Percentiles rank a stretch among this genome's conserved stretches.
Conservation (phyloP, 2,329 filamentous ascomycete genomes). For the Talaromyces pinophilus region DNA sequence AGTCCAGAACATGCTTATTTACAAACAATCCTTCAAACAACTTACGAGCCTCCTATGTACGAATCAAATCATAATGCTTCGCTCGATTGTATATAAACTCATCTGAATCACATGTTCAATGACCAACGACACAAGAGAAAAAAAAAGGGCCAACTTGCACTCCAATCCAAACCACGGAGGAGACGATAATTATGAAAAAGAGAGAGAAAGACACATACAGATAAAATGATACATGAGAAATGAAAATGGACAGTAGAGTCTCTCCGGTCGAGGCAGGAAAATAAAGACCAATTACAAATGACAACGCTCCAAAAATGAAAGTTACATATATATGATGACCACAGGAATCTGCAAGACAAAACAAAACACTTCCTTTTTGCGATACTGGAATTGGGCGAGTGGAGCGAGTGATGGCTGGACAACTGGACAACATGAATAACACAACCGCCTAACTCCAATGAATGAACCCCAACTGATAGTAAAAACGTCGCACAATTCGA, state of each 20-base stretch:
- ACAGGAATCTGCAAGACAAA: neutral
- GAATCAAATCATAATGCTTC: constrained; percentile 16
- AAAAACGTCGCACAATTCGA: constrained; percentile 9
- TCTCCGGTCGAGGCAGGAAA: constrained; percentile 12
- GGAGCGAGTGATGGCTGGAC: constrained; percentile 5
- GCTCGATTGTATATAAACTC: constrained; percentile 12
- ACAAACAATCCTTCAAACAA: no score
- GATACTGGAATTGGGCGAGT: neutral
- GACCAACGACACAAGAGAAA: constrained; percentile 52
- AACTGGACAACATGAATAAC: constrained; percentile 16
- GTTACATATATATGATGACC: constrained; percentile 19
- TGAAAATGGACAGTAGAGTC: constrained; percentile 17
- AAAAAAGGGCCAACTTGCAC: constrained; percentile 15
- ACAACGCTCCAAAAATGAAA: constrained; percentile 21
- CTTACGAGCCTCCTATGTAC: neutral
- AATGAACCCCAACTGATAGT: constrained; percentile 6
- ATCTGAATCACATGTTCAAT: constrained; percentile 9
- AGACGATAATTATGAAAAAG: constrained; percentile 38
- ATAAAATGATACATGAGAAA: constrained; percentile 25
- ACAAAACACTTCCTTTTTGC: constrained; percentile 14
- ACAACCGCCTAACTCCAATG: constrained; percentile 19
- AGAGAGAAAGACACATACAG: neutral
- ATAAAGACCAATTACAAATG: constrained; percentile 19
- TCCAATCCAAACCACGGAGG: constrained; percentile 64
- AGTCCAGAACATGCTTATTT: no score